Evolutionary conservation across 192 early-diverging fungal genomes (phyloP).

Genomic region (Podila minutissima): DNA sequence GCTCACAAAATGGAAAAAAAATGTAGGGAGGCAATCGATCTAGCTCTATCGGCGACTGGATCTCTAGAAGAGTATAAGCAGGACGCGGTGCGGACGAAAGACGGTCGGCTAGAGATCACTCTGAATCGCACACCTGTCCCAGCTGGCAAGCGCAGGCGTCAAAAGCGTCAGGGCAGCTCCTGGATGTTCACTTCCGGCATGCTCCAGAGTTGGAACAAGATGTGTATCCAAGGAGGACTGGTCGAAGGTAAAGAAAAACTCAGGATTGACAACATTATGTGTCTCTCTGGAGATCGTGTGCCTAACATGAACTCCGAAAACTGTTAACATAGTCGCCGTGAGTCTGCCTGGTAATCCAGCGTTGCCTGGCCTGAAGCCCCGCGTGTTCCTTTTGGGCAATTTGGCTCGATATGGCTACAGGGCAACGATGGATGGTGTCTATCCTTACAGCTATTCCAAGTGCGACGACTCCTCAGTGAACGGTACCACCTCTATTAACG

Average conservation of each 20-base stretch:
- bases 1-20: slow-evolving; percentile 35
- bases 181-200: slow-evolving; percentile 62
- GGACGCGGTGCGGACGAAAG: slow-evolving; percentile 55
- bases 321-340: slow-evolving; percentile 44
- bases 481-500: slow-evolving; percentile 41
- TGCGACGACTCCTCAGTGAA: slow-evolving; percentile 67
- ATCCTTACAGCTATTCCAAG: slow-evolving; percentile 62
- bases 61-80: slow-evolving; percentile 66
- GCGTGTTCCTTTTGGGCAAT: slow-evolving; percentile 67
- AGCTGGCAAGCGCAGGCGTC: neutral
- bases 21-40: slow-evolving; percentile 58
- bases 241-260: slow-evolving; percentile 51
- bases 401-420: slow-evolving; percentile 66
- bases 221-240: slow-evolving; percentile 69
- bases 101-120: slow-evolving; percentile 60
- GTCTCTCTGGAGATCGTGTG: no score
- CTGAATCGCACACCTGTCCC: slow-evolving; percentile 19
- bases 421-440: slow-evolving; percentile 65
- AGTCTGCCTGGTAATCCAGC: slow-evolving; percentile 60
- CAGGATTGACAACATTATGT: no score
- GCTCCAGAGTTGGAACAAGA: slow-evolving; percentile 73
- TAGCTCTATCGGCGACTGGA: slow-evolving; percentile 64
- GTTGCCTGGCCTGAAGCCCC: slow-evolving; percentile 64
- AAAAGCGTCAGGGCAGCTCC: neutral
- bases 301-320: no score